Evolutionary conservation across 1,284 basidiomycete species (phyloP), one percentile per base, ranked within the genome.

Genomic region (Heterobasidion irregulare): DNA sequence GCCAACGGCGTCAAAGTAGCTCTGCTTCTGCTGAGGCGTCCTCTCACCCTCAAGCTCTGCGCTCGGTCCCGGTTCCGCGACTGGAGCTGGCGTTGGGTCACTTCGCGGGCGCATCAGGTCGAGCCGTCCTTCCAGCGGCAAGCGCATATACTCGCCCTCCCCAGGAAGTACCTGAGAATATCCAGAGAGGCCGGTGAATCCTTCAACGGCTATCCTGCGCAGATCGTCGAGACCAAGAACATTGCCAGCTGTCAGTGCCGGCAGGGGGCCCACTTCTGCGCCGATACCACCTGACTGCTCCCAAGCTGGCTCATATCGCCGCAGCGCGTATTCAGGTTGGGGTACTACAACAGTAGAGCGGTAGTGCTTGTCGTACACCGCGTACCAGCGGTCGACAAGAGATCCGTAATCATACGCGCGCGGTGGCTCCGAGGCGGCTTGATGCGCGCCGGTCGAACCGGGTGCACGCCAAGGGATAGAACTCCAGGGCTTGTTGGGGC

Each of bases 401-500:
- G 83, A 77, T 56, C 77, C 75, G 62, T 93, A 94, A 68, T 89
- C 82, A 61, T 90, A 89, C 47, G 78, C 78, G 61, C 73, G 77
- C 53, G 71, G 75, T 49, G 65, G 65, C 63, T 65, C 71, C 16
- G 59, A 57, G 62, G 63, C 38, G 53, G 44, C 54, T 44, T 54
- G 59, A 65, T 68, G 58, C 60, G 61, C 58, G 61, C 58, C 62
- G 60, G 65, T 68, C 56, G 71, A 68, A 58, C 77, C 78, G 16
- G 88, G 80, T 4, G 83, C 75, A 38, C 90, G 84, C 67, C 75
- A 82, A 41, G 80, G 69, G 52, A 93, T 76, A 18, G 81, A 79
- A 46, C 80, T 77, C 96, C 96, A 99, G 9, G 96, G 96, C 71
- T 99, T 99, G 69, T 90, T 82, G 15, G 83, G 78, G 3, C 96